phyloP scores from a whole-genome alignment of 192 early-diverging fungal species.

The Coemansia sp. region DNA sequence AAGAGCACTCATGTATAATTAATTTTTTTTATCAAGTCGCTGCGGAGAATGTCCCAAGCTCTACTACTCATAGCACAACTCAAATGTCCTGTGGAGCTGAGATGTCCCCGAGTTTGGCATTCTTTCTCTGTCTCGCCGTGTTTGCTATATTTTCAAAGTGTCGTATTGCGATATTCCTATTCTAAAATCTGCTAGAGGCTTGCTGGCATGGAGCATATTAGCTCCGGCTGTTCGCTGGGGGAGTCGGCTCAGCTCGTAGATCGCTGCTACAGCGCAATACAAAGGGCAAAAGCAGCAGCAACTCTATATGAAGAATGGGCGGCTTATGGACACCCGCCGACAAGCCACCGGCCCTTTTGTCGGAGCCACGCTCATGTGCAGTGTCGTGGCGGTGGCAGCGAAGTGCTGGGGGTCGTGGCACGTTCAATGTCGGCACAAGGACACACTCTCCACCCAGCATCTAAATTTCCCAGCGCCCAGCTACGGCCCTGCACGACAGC shows the following conservation, averaged over 20 bases:
- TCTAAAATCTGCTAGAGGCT: background rate
- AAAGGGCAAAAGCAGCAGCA: background rate
- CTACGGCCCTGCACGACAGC: background rate
- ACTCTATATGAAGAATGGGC: background rate
- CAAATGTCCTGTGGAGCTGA: background rate
- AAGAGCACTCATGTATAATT: background rate
- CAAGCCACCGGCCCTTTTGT: slow-evolving; percentile 1
- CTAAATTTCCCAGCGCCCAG: background rate
- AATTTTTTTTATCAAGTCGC: background rate
- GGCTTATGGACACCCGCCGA: background rate
- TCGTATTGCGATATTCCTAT: background rate
- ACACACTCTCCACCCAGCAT: background rate
- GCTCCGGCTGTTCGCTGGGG: background rate
- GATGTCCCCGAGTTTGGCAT: background rate
- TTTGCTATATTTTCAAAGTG: background rate
- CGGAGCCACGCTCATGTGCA: background rate
- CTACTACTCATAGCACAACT: background rate
- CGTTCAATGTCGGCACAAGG: background rate
- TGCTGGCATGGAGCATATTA: background rate
- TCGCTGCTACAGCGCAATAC: background rate
- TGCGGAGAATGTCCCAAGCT: background rate
- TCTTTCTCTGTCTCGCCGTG: background rate
- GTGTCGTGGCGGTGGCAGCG: background rate
- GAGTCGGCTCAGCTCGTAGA: background rate
- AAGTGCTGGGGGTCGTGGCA: background rate